Percentiles rank a stretch among this genome's conserved stretches.
phyloP scores from a whole-genome alignment of 2,329 filamentous ascomycete genomes.

The Neoscytalidium dimidiatum region DNA sequence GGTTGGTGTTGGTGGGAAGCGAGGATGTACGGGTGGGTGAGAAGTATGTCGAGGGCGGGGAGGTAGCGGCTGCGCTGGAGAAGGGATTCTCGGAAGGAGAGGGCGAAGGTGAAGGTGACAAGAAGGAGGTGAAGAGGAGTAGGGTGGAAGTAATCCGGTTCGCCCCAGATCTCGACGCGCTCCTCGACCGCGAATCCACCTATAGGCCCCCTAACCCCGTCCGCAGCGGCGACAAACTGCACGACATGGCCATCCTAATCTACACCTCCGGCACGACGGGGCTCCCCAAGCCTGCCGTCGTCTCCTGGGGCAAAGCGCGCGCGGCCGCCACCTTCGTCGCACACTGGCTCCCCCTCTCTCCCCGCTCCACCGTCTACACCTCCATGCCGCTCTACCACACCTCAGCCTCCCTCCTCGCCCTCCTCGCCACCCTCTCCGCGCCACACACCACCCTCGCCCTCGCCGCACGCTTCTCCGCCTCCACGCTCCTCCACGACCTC shows the following conservation, averaged over 20 bases:
- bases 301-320: slow-evolving; percentile 39
- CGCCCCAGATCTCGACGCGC: slow-evolving; percentile 26
- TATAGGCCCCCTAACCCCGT: background rate
- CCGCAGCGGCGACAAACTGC: background rate
- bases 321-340: slow-evolving; percentile 41
- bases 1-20: slow-evolving; percentile 61
- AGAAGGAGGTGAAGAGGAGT: slow-evolving; percentile 45
- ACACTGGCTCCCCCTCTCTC: slow-evolving; percentile 34
- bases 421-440: slow-evolving; percentile 51
- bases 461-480: slow-evolving; percentile 67
- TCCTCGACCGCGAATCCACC: slow-evolving; percentile 21
- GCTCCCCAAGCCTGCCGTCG: slow-evolving; percentile 67
- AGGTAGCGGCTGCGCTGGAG: slow-evolving; percentile 36
- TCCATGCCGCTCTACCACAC: slow-evolving; percentile 81
- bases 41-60: slow-evolving; percentile 45
- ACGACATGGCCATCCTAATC: slow-evolving; percentile 49
- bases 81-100: no score
- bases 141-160: slow-evolving; percentile 30
- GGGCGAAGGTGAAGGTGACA: no score
- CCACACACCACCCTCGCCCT: slow-evolving; percentile 57
- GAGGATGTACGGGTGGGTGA: slow-evolving; percentile 34
- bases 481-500: slow-evolving; percentile 72
- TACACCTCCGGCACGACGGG: slow-evolving; percentile 80
- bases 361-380: slow-evolving; percentile 67
- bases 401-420: slow-evolving; percentile 64